phyloP scores from a whole-genome alignment of 2,329 filamentous ascomycete genomes.

The Aureobasidium vineae region DNA sequence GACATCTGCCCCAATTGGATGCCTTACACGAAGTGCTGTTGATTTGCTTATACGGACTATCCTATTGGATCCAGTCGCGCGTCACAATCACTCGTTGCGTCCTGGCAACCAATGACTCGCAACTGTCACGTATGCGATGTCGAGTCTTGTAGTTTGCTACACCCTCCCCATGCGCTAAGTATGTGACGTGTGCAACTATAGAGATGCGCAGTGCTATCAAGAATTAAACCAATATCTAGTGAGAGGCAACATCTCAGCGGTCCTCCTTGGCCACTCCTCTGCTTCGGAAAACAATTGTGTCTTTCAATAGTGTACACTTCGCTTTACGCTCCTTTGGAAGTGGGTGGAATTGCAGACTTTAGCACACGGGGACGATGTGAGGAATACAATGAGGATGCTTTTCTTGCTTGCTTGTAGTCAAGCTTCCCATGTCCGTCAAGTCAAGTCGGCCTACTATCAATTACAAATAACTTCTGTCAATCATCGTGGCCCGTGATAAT shows the following conservation, averaged over 20 bases:
- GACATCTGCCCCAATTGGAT: background rate
- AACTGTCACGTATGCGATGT: background rate
- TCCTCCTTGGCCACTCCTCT: too few relatives aligned
- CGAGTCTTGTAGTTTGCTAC: background rate
- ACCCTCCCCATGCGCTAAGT: too few relatives aligned
- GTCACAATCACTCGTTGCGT: background rate
- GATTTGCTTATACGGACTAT: too few relatives aligned
- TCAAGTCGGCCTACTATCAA: background rate
- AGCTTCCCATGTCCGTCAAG: background rate
- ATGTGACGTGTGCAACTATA: too few relatives aligned
- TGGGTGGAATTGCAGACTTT: too few relatives aligned
- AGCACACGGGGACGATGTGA: too few relatives aligned
- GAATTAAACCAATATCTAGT: too few relatives aligned
- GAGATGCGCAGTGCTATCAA: too few relatives aligned
- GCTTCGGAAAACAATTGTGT: too few relatives aligned
- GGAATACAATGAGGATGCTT: background rate
- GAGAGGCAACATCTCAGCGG: too few relatives aligned
- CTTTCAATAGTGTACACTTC: too few relatives aligned
- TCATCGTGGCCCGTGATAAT: slow-evolving; percentile 24
- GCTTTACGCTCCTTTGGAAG: too few relatives aligned
- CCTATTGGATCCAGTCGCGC: background rate
- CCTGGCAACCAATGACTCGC: background rate
- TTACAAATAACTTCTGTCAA: background rate
- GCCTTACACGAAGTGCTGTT: background rate
- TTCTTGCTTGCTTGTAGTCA: slow-evolving; percentile 19